phyloP scores from a whole-genome alignment of 108 stramenopile genomes.

The Craspedostauros australis region DNA sequence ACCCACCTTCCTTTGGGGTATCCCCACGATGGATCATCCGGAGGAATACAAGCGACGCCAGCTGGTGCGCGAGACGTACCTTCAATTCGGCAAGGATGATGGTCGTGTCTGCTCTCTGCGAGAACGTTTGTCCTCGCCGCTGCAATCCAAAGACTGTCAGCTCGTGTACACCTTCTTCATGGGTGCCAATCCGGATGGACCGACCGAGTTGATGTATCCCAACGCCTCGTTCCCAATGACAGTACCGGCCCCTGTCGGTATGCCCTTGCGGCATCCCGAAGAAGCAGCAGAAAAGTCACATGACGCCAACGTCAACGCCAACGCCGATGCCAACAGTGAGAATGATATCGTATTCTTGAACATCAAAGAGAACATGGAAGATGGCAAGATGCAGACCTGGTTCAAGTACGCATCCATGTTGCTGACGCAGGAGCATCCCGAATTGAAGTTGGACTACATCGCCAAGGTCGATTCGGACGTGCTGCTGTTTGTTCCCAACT shows the following conservation, averaged over 20 bases:
- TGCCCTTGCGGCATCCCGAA: too few relatives aligned
- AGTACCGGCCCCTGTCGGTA: not conserved
- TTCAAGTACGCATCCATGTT: conserved; percentile 24
- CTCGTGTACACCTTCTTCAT: conserved; percentile 13
- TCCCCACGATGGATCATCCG: conserved; percentile 6
- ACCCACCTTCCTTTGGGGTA: too few relatives aligned
- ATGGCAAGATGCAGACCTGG: conserved; percentile 21
- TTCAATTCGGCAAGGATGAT: not conserved
- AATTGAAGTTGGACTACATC: conserved; percentile 36
- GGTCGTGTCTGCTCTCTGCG: conserved; percentile 9
- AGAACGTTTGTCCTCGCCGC: not conserved
- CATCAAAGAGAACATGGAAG: conserved; percentile 13
- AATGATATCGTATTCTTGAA: conserved; percentile 9
- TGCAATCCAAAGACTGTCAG: conserved; percentile 8
- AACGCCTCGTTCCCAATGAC: not conserved
- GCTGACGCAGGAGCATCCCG: too few relatives aligned
- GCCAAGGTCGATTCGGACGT: conserved; percentile 33
- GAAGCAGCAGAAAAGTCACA: too few relatives aligned
- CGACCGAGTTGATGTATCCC: conserved; percentile 1
- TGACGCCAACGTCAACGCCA: not conserved
- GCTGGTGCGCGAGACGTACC: not conserved
- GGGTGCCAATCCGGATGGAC: conserved; percentile 12
- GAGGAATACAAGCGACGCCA: not conserved
- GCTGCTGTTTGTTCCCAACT: conserved; percentile 16
- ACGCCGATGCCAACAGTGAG: not conserved